Conservation (phyloP, 176 grass and related monocot genomes). For the Poa annua region DNA sequence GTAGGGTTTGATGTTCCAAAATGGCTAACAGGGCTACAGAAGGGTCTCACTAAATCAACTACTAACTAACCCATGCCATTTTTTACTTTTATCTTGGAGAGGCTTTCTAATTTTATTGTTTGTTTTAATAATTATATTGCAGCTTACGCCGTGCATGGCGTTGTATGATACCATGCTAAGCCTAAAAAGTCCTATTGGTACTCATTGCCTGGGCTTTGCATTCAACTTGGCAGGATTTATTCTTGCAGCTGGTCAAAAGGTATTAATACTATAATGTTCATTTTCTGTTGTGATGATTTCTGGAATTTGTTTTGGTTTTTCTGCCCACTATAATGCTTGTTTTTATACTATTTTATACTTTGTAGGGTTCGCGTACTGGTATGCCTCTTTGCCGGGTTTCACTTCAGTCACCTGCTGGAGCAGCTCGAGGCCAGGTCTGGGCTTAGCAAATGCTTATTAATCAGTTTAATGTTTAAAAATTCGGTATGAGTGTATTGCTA, state of each 20-base stretch:
- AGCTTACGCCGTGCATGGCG: slow-evolving; percentile 92
- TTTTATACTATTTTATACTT: slow-evolving; percentile 22
- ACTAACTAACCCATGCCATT: slow-evolving; percentile 14
- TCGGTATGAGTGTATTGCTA: background rate
- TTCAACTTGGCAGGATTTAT: slow-evolving; percentile 89
- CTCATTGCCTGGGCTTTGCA: slow-evolving; percentile 89
- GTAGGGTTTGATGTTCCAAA: background rate
- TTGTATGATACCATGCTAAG: slow-evolving; percentile 95
- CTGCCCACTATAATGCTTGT: background rate
- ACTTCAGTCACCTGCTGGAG: slow-evolving; percentile 89
- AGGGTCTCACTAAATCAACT: background rate
- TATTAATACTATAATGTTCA: slow-evolving; percentile 34
- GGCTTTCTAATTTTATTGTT: slow-evolving; percentile 3
- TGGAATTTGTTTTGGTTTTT: background rate
- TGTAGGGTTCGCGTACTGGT: slow-evolving; percentile 72
- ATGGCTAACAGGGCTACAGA: background rate
- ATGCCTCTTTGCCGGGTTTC: slow-evolving; percentile 80
- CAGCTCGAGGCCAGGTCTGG: slow-evolving; percentile 83
- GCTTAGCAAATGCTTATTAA: slow-evolving; percentile 10
- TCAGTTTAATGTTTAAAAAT: background rate
- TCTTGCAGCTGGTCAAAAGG: slow-evolving; percentile 96
- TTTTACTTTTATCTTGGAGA: background rate
- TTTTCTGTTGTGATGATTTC: slow-evolving; percentile 4
- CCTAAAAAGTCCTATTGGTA: slow-evolving; percentile 72
- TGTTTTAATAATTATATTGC: slow-evolving; percentile 33